Evolutionary conservation across 192 early-diverging fungal genomes (phyloP).

Genomic region (Lunasporangiospora selenospora): DNA sequence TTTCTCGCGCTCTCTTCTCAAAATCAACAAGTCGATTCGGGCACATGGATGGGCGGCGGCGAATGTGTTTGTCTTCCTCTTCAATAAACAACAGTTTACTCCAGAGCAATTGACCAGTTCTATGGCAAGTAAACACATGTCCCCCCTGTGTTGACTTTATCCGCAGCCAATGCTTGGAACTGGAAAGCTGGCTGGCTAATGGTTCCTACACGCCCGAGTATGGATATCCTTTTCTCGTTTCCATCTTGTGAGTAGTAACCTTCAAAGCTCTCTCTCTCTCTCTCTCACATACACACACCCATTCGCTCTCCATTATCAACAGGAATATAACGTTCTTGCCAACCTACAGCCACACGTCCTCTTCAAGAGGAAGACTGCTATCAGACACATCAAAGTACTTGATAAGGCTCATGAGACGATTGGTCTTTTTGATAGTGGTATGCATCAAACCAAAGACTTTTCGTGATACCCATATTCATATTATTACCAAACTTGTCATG

Average conservation of each 20-base stretch:
- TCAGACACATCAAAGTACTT: conserved; percentile 14
- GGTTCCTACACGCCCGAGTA: conserved; percentile 75
- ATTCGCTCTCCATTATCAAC: conserved; percentile 77
- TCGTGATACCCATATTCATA: conserved; percentile 89
- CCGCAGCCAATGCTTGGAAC: conserved; percentile 88
- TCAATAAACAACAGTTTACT: conserved; percentile 62
- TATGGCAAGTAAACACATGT: conserved; percentile 80
- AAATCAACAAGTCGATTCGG: too few species aligned
- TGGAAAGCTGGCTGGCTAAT: conserved; percentile 78
- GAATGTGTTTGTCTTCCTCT: neutral
- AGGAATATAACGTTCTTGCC: conserved; percentile 67
- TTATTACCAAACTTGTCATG: conserved; percentile 93
- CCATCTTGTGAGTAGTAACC: too few species aligned
- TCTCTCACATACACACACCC: neutral
- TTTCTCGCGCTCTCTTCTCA: neutral
- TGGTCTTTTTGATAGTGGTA: conserved; percentile 77
- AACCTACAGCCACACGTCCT: conserved; percentile 70
- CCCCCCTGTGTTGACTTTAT: conserved; percentile 87
- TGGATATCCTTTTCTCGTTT: neutral
- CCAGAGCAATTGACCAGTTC: conserved; percentile 82
- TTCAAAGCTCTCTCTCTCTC: too few species aligned
- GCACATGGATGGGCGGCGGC: neutral
- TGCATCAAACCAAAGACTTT: conserved; percentile 84
- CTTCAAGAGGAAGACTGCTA: neutral
- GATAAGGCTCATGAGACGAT: conserved; percentile 11